Conservation (phyloP, 2,329 filamentous ascomycete species). For the Neonectria sp. region DNA sequence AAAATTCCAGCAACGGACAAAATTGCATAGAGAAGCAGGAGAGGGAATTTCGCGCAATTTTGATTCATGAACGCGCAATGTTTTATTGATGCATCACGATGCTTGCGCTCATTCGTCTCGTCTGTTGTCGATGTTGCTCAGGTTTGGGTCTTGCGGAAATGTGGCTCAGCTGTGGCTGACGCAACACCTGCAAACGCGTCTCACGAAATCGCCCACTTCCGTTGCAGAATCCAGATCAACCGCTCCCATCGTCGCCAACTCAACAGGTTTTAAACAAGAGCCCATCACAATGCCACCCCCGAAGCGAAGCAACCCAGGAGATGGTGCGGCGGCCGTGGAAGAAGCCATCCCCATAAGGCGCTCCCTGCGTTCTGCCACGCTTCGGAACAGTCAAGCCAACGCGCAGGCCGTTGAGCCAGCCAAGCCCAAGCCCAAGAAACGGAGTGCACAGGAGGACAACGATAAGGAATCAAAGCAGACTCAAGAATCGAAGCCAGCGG, state of each 20-base stretch:
- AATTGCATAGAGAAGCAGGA: neutral
- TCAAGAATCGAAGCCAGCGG: neutral
- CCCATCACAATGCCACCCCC: conserved; percentile 36
- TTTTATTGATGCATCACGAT: conserved; percentile 4
- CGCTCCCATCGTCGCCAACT: neutral
- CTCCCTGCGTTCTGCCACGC: conserved; percentile 35
- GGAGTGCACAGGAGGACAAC: neutral
- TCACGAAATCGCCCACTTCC: conserved; percentile 1
- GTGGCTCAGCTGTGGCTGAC: conserved; percentile 31
- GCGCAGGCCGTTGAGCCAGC: conserved; percentile 4
- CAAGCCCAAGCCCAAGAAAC: conserved; percentile 3
- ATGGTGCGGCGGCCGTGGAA: neutral
- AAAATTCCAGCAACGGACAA: neutral
- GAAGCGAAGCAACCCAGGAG: conserved; percentile 30
- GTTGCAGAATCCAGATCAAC: neutral
- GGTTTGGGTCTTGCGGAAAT: neutral
- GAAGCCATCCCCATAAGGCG: conserved; percentile 31
- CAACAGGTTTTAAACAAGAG: neutral
- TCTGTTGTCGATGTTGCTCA: neutral
- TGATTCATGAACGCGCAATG: neutral
- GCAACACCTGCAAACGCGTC: conserved; percentile 24
- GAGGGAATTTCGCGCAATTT: neutral
- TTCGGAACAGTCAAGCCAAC: conserved; percentile 21
- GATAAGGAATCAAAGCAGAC: neutral
- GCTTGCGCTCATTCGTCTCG: neutral